Evolutionary conservation across 148 eudicot species (phyloP), one percentile per base, ranked within the genome.

Genomic region (Amaranthus hypochondriacus): DNA sequence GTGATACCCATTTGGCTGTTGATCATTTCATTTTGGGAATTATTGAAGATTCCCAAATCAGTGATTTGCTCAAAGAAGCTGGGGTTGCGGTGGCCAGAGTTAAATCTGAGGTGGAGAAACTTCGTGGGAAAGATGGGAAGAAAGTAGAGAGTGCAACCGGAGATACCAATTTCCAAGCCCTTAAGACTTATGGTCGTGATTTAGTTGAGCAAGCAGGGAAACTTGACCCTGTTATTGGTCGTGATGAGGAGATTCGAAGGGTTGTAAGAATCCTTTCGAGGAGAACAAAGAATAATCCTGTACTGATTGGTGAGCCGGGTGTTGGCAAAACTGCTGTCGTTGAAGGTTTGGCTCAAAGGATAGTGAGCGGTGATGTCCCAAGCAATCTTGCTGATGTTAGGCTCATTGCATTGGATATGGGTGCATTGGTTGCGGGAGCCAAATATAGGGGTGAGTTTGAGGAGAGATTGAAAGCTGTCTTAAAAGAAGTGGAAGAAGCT

Each of bases 261-360:
- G 93, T 90, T 13, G 78, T 92, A 7, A 79, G 92, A 78, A 90
- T 93, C 9, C 80, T 90, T 7, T 90, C 93, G 0, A 86, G 98
- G 62, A 90, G 96, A 57, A 90, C 93, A 1, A 92, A 92, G 90
- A 92, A 90, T 73, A 92, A 92, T 63, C 96, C 98, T 0, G 93
- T 92, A 7, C 78, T 90, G 68, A 89, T 92, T 69, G 98, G 98
- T 11, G 96, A 90, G 75, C 98, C 93, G 0, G 98, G 98, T 74
- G 98, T 90, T 21, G 98, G 98, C 13, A 92, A 92, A 75, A 92
- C 93, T 1, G 91, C 97, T 4, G 89, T 92, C 15, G 91, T 90
- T 28, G 97, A 92, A 76, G 97, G 97, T 5, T 73, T 92, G 63
- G 97, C 97, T 9, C 97, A 92, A 75, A 80, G 97, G 79, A 90